These are phyloP conservation scores for Linum tenue DNA, from an alignment of 345 rosid species.

Conservation along the genomic window DNA sequence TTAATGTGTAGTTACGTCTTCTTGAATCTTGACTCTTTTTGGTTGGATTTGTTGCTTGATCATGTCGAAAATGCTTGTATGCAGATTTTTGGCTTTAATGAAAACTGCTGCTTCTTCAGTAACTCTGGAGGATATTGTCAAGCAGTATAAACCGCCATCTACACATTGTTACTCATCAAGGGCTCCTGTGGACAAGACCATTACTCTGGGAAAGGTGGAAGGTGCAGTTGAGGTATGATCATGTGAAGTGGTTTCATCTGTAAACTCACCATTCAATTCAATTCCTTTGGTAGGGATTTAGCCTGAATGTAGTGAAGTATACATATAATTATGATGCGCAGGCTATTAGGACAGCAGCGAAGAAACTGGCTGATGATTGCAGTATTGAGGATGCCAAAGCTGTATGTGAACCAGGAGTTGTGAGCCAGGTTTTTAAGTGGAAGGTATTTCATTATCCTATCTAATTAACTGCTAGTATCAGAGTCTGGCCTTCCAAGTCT, in stretches of 20 bases:
- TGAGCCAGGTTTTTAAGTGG: constrained; percentile 70
- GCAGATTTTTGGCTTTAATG: constrained; percentile 49
- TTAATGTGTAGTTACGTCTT: neutral
- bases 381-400: constrained; percentile 76
- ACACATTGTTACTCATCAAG: constrained; percentile 38
- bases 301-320: neutral
- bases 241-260: neutral
- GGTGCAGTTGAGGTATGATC: constrained; percentile 66
- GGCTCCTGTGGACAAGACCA: constrained; percentile 45
- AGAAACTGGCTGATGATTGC: constrained; percentile 55
- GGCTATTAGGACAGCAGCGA: constrained; percentile 75
- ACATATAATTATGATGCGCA: constrained; percentile 15
- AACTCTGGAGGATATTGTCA: constrained; percentile 37
- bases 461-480: neutral
- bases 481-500: neutral
- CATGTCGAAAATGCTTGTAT: neutral
- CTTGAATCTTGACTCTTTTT: neutral
- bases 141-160: constrained; percentile 42
- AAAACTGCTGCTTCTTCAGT: constrained; percentile 47
- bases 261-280: neutral
- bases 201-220: constrained; percentile 73
- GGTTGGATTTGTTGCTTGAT: constrained; percentile 7
- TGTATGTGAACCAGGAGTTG: constrained; percentile 70
- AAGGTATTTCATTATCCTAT: constrained; percentile 41
- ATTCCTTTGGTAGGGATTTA: neutral